Percentiles rank a stretch among this genome's conserved stretches.
phyloP scores from a whole-genome alignment of 495 filamentous ascomycete genomes.

The Wilcoxina mikolae region DNA sequence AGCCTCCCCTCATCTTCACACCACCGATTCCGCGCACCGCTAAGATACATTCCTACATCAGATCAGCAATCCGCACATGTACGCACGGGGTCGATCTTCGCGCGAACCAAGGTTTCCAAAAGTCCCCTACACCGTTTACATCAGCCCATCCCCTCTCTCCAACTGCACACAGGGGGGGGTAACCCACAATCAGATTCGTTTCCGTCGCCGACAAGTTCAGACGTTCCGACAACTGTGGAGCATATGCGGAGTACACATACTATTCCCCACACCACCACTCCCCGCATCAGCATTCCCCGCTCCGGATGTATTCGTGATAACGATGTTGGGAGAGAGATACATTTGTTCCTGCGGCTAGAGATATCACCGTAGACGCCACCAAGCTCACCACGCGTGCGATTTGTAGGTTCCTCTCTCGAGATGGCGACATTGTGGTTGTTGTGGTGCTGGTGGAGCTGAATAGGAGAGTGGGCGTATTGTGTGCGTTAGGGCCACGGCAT shows the following conservation, averaged over 20 bases:
- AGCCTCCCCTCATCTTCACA: conserved; percentile 11
- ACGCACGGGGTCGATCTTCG: background rate
- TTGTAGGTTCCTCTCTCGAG: conserved; percentile 16
- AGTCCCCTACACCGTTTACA: conserved; percentile 41
- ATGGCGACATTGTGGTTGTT: background rate
- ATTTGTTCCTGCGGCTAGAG: conserved; percentile 85
- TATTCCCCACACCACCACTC: conserved; percentile 29
- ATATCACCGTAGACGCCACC: conserved; percentile 62
- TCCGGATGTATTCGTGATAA: conserved; percentile 9
- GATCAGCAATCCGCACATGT: background rate
- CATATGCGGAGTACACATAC: conserved; percentile 99
- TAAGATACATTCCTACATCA: conserved; percentile 3
- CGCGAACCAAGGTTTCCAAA: conserved; percentile 67
- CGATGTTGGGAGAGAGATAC: conserved; percentile 45
- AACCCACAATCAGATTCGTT: conserved; percentile 69
- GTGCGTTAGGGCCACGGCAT: too few species aligned
- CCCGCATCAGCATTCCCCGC: conserved; percentile 1
- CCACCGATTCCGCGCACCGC: conserved; percentile 8
- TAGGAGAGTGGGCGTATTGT: too few species aligned
- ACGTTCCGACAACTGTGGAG: conserved; percentile 76
- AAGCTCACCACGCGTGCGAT: conserved; percentile 26
- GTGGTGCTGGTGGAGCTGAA: too few species aligned
- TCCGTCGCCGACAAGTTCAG: conserved; percentile 78
- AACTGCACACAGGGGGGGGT: conserved; percentile 4
- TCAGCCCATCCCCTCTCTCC: conserved; percentile 2